Conservation (phyloP, 2,329 filamentous ascomycete species). For the Lasiodiplodia sp. region DNA sequence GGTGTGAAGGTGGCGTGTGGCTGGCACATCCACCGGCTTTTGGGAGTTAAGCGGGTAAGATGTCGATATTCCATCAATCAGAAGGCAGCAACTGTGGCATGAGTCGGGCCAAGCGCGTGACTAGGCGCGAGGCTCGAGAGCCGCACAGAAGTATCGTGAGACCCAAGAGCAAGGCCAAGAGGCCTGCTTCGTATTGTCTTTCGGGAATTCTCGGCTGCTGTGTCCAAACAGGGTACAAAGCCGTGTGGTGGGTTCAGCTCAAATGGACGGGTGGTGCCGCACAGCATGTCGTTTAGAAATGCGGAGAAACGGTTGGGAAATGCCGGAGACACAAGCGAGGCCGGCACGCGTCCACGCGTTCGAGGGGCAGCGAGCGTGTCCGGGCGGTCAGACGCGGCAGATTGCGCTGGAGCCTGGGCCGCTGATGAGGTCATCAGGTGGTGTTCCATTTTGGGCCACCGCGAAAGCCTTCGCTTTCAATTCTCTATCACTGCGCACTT, state of each 20-base stretch:
- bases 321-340: no score
- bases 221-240: background rate
- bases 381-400: conserved; percentile 19
- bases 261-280: conserved; percentile 4
- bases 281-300: conserved; percentile 2
- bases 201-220: conserved; percentile 5
- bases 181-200: conserved; percentile 1
- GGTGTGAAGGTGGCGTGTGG: conserved; percentile 20
- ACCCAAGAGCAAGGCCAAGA: conserved; percentile 13
- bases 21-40: conserved; percentile 20
- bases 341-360: conserved; percentile 1
- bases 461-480: background rate
- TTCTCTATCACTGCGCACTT: background rate
- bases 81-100: background rate
- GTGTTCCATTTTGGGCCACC: conserved; percentile 4
- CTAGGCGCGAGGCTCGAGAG: conserved; percentile 11
- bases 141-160: conserved; percentile 17
- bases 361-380: background rate
- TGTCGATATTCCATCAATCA: conserved; percentile 26
- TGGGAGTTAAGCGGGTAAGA: conserved; percentile 1
- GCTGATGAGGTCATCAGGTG: conserved; percentile 23
- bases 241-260: background rate
- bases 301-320: conserved; percentile 15
- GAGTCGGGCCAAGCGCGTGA: conserved; percentile 22
- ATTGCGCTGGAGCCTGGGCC: conserved; percentile 8